These are phyloP conservation scores for Ceratobasidium sp. DNA, from an alignment of 1,284 basidiomycete species.

Conservation along the genomic window DNA sequence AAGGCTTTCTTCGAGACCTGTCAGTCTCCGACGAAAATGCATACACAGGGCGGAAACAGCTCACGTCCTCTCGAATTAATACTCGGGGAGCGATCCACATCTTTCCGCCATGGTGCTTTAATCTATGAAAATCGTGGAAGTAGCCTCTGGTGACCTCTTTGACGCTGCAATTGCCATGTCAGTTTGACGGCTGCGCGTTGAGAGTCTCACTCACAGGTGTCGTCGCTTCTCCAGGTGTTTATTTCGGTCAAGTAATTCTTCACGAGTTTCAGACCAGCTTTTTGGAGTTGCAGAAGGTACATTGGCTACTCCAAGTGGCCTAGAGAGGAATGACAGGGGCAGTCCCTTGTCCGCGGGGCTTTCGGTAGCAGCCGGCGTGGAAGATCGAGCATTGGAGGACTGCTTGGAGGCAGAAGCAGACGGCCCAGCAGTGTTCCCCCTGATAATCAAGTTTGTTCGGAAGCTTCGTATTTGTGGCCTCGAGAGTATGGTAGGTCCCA, in stretches of 20 bases:
- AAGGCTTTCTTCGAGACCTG: slow-evolving; percentile 73
- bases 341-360: slow-evolving; percentile 6
- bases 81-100: slow-evolving; percentile 93
- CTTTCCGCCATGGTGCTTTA: slow-evolving; percentile 88
- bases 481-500: background rate
- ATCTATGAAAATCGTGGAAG: slow-evolving; percentile 88
- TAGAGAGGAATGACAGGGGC: slow-evolving; percentile 59
- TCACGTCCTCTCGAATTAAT: slow-evolving; percentile 87
- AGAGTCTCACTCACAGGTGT: slow-evolving; percentile 67
- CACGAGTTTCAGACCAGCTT: slow-evolving; percentile 73
- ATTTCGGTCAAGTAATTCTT: slow-evolving; percentile 78
- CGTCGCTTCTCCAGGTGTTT: slow-evolving; percentile 75
- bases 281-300: slow-evolving; percentile 67
- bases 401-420: background rate
- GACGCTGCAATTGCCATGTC: slow-evolving; percentile 63
- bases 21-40: slow-evolving; percentile 33
- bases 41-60: slow-evolving; percentile 54
- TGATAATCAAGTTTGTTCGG: background rate
- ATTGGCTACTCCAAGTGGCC: slow-evolving; percentile 78
- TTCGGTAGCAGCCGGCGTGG: slow-evolving; percentile 12
- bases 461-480: slow-evolving; percentile 1
- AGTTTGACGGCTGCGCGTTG: background rate
- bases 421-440: background rate
- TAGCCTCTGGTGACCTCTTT: slow-evolving; percentile 90
- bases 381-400: background rate